Evolutionary conservation across 495 filamentous ascomycete species (phyloP).

Genomic region (Astrothelium macrocarpum): DNA sequence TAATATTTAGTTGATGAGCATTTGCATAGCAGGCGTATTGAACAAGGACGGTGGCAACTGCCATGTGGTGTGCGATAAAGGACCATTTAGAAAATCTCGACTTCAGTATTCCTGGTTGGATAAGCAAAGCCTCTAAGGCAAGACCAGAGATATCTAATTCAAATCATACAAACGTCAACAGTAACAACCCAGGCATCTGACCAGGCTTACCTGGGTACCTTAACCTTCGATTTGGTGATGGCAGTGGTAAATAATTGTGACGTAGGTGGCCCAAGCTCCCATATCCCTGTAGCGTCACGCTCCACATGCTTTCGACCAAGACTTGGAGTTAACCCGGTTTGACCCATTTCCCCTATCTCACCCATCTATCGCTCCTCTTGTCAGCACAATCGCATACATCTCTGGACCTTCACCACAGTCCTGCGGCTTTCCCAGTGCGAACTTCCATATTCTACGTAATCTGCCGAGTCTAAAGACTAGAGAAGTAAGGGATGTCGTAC

Average conservation of each 20-base stretch:
- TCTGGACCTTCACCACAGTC: neutral
- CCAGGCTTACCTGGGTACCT: too few relatives aligned
- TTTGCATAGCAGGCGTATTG: neutral
- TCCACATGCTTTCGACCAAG: constrained; percentile 1
- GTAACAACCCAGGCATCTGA: too few relatives aligned
- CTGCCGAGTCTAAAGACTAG: neutral
- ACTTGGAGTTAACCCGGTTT: neutral
- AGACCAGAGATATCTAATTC: too few relatives aligned
- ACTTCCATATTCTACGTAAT: neutral
- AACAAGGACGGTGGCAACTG: neutral
- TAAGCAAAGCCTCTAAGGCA: neutral
- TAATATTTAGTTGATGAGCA: neutral
- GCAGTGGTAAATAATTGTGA: neutral
- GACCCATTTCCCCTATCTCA: neutral
- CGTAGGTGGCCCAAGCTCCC: neutral
- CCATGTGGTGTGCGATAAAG: neutral
- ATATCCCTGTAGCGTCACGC: neutral
- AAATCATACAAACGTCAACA: too few relatives aligned
- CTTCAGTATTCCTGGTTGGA: neutral
- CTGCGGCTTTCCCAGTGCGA: neutral
- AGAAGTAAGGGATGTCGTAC: constrained; percentile 5
- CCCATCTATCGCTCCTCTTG: neutral
- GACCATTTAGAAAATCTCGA: neutral
- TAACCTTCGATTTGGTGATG: too few relatives aligned
- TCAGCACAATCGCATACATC: neutral